Base-by-base conservation (phyloP, 371 early-diverging fungal species). In the Apophysomyces variabilis region DNA sequence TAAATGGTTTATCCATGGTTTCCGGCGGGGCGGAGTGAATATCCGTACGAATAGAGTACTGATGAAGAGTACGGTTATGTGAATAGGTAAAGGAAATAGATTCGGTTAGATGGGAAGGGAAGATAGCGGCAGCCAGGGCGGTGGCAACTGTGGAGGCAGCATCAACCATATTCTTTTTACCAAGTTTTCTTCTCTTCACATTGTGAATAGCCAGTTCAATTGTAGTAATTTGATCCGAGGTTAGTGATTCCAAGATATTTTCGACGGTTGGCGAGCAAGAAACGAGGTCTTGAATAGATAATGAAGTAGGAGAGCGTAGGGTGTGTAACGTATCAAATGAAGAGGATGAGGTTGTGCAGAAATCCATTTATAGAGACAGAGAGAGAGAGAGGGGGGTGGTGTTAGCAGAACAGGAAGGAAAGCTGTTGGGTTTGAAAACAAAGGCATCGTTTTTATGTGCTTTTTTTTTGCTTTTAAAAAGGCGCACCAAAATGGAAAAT, bases 41-140 rank as follows among this genome's bases (percentile, higher is more conserved):
- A 72, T 95, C 94, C 61, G 88, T 91, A 60, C 93, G 83, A 58
- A 95, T 89, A 62, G 78, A 79, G 73, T 89, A 93, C 67, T 86
- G 80, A 54, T 84, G 84, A 16, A 81, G 62, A 18, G 71, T 73
- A 36, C 89, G 84, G 66, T 85, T 85, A 37, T 80, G 75, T 5
- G 89, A 85, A 62, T 90, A 90, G 1, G 73, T 73, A 74, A 90
- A 90, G 54, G 54, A 50, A 21, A 50, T 66, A 39, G 32, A 38
- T 11, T 60, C 38, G 32, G 32, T 58, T 1, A 32, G 11, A n/a
- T 43, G 11, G 13, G 44, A 26, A 46, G 62, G 8, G 12, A 35
- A 41, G 37, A 58, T 61, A 38, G 68, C 68, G 14, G 62, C 32
- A 38, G 72, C 50, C 65, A 66, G 57, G 35, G 66, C 65, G 9